These are phyloP conservation scores for Metarhizium album DNA, from an alignment of 2,329 filamentous ascomycete species.

Conservation along the genomic window DNA sequence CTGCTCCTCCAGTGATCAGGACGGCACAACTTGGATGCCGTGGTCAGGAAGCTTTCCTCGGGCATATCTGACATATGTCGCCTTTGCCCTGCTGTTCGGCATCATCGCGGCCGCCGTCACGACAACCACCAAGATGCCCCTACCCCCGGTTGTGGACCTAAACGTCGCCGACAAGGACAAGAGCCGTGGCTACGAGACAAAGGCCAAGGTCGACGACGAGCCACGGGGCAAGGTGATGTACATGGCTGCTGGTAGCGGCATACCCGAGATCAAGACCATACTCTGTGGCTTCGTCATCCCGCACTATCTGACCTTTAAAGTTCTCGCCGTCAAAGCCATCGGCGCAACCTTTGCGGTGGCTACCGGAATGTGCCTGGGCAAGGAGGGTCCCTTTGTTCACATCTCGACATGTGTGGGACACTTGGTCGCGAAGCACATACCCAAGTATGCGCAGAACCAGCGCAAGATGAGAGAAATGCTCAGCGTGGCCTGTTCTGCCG, in stretches of 20 bases:
- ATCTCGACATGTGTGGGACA: constrained; percentile 48
- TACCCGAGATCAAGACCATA: constrained; percentile 53
- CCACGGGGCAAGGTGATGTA: constrained; percentile 40
- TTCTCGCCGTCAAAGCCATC: constrained; percentile 45
- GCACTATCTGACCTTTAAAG: constrained; percentile 42
- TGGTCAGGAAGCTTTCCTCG: constrained; percentile 26
- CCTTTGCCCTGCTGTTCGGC: constrained; percentile 15
- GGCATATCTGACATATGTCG: constrained; percentile 17
- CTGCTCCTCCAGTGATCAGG: constrained; percentile 30
- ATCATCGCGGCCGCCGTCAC: constrained; percentile 16
- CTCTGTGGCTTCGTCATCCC: constrained; percentile 50
- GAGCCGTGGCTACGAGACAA: constrained; percentile 8
- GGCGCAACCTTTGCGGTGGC: constrained; percentile 47
- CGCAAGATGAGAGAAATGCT: constrained; percentile 48
- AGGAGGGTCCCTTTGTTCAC: constrained; percentile 52
- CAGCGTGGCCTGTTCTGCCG: constrained; percentile 44
- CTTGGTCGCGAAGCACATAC: constrained; percentile 38
- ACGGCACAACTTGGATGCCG: constrained; percentile 28
- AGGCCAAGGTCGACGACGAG: constrained; percentile 3
- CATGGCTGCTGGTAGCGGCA: constrained; percentile 47
- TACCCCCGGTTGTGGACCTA: constrained; percentile 28
- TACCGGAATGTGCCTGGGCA: constrained; percentile 49
- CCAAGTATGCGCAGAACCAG: constrained; percentile 46
- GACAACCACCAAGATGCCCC: constrained; percentile 27
- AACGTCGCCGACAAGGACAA: background rate